Evolutionary conservation across 2,329 filamentous ascomycete species (phyloP), one percentile per base, ranked within the genome.

Genomic region (Aspergillus costaricaensis): DNA sequence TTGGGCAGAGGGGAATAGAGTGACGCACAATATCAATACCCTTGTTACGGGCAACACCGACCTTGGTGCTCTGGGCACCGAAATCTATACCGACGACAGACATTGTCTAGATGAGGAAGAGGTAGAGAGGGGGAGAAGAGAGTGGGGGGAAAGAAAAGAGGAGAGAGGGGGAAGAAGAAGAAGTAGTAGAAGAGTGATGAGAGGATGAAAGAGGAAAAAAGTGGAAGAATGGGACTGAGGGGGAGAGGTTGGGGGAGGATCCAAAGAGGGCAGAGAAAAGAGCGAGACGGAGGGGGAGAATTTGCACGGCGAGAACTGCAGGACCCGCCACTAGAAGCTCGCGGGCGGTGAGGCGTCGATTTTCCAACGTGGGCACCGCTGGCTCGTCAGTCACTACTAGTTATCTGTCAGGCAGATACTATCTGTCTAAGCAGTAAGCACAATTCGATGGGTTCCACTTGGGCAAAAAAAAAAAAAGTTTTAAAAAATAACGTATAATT

Each of bases 41-140:
- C 79, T 96, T 93, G 82, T 98, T 98, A 79, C 95, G 88, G 77
- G 95, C 95, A 80, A 98, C 94, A 78, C 94, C 94, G 81, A 98
- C 91, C 76, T 96, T 93, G 78, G 94, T 96, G 86, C 96, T 96
- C 79, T 96, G 88, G 70, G 92, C 92, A 83, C 94, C 94, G 82
- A 98, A 89, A 86, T 98, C 94, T 80, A 96, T 87, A 81, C 92
- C 92, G 72, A 88, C 84, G 74, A 86, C 85, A 79, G 80, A 83
- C 84, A 87, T 87, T 73, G 70, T 83, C 43, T 27, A 14, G 74
- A 62, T 59, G 59, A 65, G 57, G 65, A 58, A 62, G 59, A 55
- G 58, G 60, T 62, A 52, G 47, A 60, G 63, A 63, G 58, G 64
- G 65, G 53, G 58, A 59, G 58, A 54, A 41, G 59, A 58, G 50